Evolutionary conservation across 2,329 filamentous ascomycete species (phyloP).

Genomic region (Macroventuria anomochaeta): DNA sequence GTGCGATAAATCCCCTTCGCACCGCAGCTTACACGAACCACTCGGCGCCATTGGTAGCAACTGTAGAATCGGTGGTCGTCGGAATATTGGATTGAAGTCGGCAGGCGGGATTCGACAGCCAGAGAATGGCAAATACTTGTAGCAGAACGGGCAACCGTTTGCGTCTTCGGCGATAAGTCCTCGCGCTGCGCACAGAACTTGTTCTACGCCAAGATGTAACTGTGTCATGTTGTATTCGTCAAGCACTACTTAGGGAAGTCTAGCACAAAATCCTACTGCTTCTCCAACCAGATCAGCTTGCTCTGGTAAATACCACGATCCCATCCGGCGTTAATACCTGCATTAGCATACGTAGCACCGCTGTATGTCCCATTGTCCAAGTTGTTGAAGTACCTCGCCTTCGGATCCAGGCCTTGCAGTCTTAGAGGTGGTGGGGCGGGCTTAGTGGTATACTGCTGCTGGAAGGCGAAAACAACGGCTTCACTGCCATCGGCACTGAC

Average conservation of each 20-base stretch:
- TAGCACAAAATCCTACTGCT: conserved; percentile 32
- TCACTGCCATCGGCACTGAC: conserved; percentile 58
- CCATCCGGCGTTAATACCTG: conserved; percentile 63
- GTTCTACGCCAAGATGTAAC: too few relatives aligned
- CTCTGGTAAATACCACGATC: conserved; percentile 62
- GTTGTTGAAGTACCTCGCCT: conserved; percentile 59
- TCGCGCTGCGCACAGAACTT: too few relatives aligned
- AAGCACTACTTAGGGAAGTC: background rate
- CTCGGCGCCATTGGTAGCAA: too few relatives aligned
- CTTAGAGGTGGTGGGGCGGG: conserved; percentile 61
- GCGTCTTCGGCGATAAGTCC: too few relatives aligned
- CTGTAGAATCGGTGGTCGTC: too few relatives aligned
- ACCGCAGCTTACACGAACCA: too few relatives aligned
- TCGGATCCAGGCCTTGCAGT: conserved; percentile 63
- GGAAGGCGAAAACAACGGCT: conserved; percentile 67
- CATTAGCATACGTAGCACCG: conserved; percentile 68
- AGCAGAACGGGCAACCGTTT: too few relatives aligned
- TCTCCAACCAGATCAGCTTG: conserved; percentile 63
- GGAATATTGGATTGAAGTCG: too few relatives aligned
- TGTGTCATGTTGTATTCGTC: background rate
- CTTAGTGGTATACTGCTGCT: conserved; percentile 61
- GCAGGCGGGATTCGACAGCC: too few relatives aligned
- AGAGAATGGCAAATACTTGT: too few relatives aligned
- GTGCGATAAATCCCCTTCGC: too few relatives aligned
- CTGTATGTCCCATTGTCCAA: conserved; percentile 61